Percentiles rank a stretch among this genome's conserved stretches.
These are phyloP conservation scores for Tolypocladium tundrense DNA, from an alignment of 2,329 filamentous ascomycete species.

Conservation along the genomic window DNA sequence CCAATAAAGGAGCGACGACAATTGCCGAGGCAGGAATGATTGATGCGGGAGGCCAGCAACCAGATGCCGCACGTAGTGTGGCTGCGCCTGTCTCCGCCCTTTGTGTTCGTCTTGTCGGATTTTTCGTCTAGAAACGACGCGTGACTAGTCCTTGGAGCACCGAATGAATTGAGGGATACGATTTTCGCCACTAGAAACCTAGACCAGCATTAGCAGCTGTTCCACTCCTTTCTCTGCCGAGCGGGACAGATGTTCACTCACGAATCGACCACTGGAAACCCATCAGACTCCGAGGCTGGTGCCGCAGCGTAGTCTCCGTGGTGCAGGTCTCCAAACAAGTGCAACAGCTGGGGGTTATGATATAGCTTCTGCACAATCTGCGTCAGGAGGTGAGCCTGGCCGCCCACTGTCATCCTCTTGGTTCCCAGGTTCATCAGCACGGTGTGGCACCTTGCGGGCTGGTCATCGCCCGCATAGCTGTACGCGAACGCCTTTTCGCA, in stretches of 20 bases:
- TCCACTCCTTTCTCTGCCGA: background rate
- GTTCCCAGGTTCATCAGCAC: constrained; percentile 20
- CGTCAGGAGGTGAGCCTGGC: constrained; percentile 28
- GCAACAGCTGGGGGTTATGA: constrained; percentile 23
- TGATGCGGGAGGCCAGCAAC: constrained; percentile 36
- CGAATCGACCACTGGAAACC: constrained; percentile 32
- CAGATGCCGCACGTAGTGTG: constrained; percentile 28
- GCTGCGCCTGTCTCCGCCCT: background rate
- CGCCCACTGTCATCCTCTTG: constrained; percentile 18
- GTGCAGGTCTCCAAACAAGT: constrained; percentile 25
- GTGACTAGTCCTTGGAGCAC: constrained; percentile 14
- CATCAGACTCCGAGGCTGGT: constrained; percentile 18
- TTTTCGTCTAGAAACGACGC: background rate
- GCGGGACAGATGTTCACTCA: constrained; percentile 17
- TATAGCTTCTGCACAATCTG: constrained; percentile 34
- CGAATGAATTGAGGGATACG: constrained; percentile 32
- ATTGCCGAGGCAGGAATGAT: constrained; percentile 41
- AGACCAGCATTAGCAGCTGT: background rate
- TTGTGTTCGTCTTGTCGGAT: too few relatives aligned
- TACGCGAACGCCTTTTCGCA: constrained; percentile 47
- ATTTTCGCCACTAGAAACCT: constrained; percentile 36
- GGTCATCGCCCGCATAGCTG: constrained; percentile 16
- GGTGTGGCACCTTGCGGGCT: background rate
- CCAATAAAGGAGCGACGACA: constrained; percentile 38
- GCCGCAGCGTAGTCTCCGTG: constrained; percentile 28